Base-by-base conservation (phyloP, 2,329 filamentous ascomycete species). In the Claviceps capensis region DNA sequence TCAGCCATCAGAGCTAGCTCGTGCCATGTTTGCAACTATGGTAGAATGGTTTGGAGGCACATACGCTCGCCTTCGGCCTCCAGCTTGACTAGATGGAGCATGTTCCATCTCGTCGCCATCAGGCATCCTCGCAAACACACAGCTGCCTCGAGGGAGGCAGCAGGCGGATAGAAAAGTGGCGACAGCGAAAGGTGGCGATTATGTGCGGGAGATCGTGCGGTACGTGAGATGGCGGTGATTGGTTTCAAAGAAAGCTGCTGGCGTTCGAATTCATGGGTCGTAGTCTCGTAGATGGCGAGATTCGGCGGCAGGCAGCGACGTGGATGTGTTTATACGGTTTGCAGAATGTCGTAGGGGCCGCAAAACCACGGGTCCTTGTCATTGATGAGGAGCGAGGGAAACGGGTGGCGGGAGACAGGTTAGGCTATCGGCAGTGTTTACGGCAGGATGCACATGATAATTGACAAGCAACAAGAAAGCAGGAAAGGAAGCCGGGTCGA, bases 11-110 rank as follows among this genome's bases (percentile, higher is more conserved):
- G 41, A 52, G 14, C 34, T 40, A 17, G 6, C 4, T 43, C 30
- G 13, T 48, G 23, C 42, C 9, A 16, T 46, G 11, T 37, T 47
- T 9, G 19, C 38, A 36, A 37, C 16, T 3, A 37, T n/a, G 8
- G 19, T 38, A 5, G 17, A 22, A 48, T 30, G 9, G 26, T 30
- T 30, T 30, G 26, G 13, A 43, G 44, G 22, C n/a, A 69, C 69
- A 50, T 62, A 71, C 69, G 69, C 69, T 64, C 69, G 63, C 30
- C 63, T 60, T 51, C 69, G 59, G 43, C 65, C 59, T 14, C 44
- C 40, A 34, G 56, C 52, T 48, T 53, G 54, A 26, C 54, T 54
- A 48, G 57, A 48, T 34, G 43, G 51, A 44, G 54, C 56, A 17
- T 58, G 56, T 47, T 58, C 57, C 19, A 53, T 49, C 26, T 55